Evolutionary conservation across 768 basidiomycete genomes (phyloP), one percentile per base, ranked within the genome.

Genomic region (Dacryopinax spathularia): DNA sequence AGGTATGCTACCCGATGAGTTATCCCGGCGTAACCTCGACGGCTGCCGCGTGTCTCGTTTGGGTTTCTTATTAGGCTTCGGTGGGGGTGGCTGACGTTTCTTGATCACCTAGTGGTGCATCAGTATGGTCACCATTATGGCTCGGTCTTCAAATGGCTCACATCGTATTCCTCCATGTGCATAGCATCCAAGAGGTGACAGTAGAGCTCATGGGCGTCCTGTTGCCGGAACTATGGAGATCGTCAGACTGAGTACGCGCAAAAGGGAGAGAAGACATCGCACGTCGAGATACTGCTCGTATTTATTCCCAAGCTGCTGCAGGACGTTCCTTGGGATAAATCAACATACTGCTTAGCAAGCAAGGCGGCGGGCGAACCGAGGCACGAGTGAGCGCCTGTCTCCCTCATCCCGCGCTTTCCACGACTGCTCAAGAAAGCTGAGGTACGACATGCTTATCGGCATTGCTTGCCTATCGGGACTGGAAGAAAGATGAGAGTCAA

Each of bases 161-260:
- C 89, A 71, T 98, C 94, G 60, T 84, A 77, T 73, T 97, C 93
- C 72, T 97, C 94, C 91, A 94, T 94, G 62, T 90, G 83, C 80
- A 94, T 88, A 20, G 86, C 88, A 72, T 96, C 94, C 36, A 96
- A 77, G 65, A 97, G 77, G 66, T 93, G 92, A 34, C 90, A 81
- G 27, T 97, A 75, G 66, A 95, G 87, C 76, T 98, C 94, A 72
- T 96, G 94, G 25, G 93, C 91, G 70, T 98, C 94, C 73, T 96
- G 94, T 73, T 98, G 94, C 7, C 88, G 84, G 72, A 93, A 94
- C 70, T 73, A 56, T 16, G 10, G 20, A 20, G 33, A 4, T 16
- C 12, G 35, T 61, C 4, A 63, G 34, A 43, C 29, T 34, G 18
- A 20, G 2, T 20, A n/a, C n/a, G 15, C 15, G 44, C 7, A 60